Base-by-base conservation (phyloP, 768 basidiomycete genomes). In the Leccinum subgranulosum region DNA sequence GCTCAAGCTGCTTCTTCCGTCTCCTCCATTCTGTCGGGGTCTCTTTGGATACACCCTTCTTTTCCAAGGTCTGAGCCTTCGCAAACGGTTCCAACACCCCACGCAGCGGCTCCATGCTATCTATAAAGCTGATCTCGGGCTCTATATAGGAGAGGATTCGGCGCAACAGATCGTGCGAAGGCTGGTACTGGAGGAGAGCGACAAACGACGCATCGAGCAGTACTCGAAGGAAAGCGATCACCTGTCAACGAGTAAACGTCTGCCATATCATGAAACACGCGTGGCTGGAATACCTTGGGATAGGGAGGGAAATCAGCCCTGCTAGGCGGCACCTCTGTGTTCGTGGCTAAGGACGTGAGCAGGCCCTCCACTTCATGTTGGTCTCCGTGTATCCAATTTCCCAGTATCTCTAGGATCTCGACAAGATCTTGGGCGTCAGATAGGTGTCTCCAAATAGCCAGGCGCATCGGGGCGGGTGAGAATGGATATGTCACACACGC, bases 191-290 rank as follows among this genome's bases (percentile, higher is more conserved):
- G 12, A 92, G 75, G 21, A 93, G 76, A 1, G 78, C 72, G 48
- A 92, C 76, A 67, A 89, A 90, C 12, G 82, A 85, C 1, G 89
- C 80, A 69, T 93, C 91, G 27, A 93, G 76, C 54, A 91, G 68
- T 6, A 77, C 74, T 71, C 88, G 85, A 8, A 87, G 66, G 74
- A 92, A 87, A 0, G 69, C 60, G 23, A 86, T 69, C 53, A 85
- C 73, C 87, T 90, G 66, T 57, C 73, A 79, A 7, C 64, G 41
- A 5, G 72, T 69, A 0, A 84, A 64, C 28, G 72, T 54, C 54
- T 1, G 72, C 70, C 31, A 31, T 31, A 5, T 72, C 50, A 46
- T 57, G 43, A 67, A 52, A 7, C 65, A 49, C 56, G 77, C 76
- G 19, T 76, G 68, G 31, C 76, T 63, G 2, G 23, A 76, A 76